Conservation (phyloP, 768 basidiomycete genomes). For the Lenzites betulinus region DNA sequence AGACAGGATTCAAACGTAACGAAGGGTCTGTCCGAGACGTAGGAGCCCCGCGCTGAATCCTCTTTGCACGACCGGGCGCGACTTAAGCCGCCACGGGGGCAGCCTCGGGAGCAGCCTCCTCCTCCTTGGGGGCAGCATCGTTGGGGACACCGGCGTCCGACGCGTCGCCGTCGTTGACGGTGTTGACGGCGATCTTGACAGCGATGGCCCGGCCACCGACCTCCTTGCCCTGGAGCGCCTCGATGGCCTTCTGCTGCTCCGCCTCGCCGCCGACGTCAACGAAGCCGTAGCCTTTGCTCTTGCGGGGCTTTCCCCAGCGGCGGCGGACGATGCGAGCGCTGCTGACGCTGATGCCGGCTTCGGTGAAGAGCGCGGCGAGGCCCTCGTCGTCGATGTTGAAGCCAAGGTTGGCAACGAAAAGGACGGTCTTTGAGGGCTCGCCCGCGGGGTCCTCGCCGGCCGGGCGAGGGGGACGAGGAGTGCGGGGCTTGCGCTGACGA, state of each 20-base stretch:
- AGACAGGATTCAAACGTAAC: constrained; percentile 25
- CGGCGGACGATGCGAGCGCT: constrained; percentile 90
- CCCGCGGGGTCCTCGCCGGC: constrained; percentile 83
- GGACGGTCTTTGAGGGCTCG: constrained; percentile 84
- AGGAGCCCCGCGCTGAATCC: constrained; percentile 13
- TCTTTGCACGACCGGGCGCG: background rate
- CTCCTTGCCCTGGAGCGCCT: constrained; percentile 83
- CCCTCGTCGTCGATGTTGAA: constrained; percentile 89
- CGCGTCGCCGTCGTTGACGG: constrained; percentile 42
- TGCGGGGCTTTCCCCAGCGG: constrained; percentile 80
- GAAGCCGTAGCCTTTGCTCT: constrained; percentile 97
- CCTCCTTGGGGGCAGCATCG: constrained; percentile 24
- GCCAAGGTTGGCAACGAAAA: constrained; percentile 98
- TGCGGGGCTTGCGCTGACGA: constrained; percentile 58
- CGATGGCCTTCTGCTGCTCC: constrained; percentile 91
- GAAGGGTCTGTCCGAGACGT: constrained; percentile 6
- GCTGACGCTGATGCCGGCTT: constrained; percentile 77
- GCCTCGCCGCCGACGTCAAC: constrained; percentile 91
- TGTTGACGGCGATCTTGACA: constrained; percentile 95
- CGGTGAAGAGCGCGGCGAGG: constrained; percentile 80
- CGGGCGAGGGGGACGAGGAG: constrained; percentile 63
- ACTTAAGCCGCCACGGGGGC: constrained; percentile 29
- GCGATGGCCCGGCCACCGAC: constrained; percentile 83
- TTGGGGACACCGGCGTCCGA: constrained; percentile 25
- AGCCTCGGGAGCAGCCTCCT: constrained; percentile 21